A percentile compares a stretch with the other conserved stretches of the same genome.
These are phyloP conservation scores for Endotrypanum monterogeii DNA, from an alignment of 208 protist species.

Conservation along the genomic window DNA sequence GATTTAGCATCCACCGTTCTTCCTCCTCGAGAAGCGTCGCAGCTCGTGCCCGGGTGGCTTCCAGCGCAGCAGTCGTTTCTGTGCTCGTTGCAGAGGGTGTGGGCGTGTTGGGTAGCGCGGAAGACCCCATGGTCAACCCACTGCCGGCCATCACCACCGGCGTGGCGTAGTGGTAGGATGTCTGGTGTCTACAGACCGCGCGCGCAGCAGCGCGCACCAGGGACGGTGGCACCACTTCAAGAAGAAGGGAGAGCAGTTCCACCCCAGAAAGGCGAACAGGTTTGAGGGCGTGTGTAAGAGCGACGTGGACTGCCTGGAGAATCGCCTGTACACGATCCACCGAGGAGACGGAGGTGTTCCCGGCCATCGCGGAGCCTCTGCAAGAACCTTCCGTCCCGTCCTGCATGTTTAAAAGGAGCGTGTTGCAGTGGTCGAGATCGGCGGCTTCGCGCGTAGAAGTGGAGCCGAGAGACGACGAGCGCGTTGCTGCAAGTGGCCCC, in stretches of 20 bases:
- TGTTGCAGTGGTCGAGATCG: conserved; percentile 22
- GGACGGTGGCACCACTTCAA: conserved; percentile 28
- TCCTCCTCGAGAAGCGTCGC: conserved; percentile 21
- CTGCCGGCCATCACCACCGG: conserved; percentile 5
- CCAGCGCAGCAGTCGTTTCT: conserved; percentile 2
- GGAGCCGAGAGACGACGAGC: neutral
- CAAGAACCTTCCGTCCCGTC: neutral
- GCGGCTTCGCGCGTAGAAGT: conserved; percentile 13
- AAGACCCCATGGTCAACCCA: conserved; percentile 16
- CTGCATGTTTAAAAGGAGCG: conserved; percentile 5
- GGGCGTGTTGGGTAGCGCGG: neutral
- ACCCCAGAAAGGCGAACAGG: conserved; percentile 58
- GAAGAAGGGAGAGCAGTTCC: conserved; percentile 54
- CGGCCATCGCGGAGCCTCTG: neutral
- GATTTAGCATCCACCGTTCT: conserved; percentile 54
- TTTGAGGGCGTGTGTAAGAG: conserved; percentile 71
- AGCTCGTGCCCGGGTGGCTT: conserved; percentile 12
- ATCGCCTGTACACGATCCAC: conserved; percentile 43
- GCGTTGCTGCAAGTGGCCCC: neutral
- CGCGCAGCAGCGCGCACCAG: conserved; percentile 26
- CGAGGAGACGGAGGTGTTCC: conserved; percentile 2
- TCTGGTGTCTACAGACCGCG: conserved; percentile 36
- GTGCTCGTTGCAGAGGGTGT: neutral
- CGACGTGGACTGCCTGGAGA: conserved; percentile 57
- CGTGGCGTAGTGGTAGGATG: conserved; percentile 17